A percentile compares a stretch with the other conserved stretches of the same genome.
Conservation (phyloP, 2,329 filamentous ascomycete species). For the Fusarium multiceps region DNA sequence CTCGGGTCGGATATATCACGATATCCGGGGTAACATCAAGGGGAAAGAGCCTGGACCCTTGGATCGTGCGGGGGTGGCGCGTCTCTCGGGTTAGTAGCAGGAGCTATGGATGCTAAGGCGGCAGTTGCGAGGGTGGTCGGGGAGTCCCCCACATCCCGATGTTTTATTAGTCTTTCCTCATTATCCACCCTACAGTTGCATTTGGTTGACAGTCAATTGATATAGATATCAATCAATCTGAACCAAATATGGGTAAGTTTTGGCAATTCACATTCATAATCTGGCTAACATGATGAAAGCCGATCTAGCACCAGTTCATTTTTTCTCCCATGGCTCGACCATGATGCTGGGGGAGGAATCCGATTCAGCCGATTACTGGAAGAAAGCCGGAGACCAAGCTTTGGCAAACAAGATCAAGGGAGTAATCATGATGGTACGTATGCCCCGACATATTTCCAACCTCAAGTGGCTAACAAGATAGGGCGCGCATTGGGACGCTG, state of each 20-base stretch:
- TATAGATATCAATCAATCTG: slow-evolving; percentile 2
- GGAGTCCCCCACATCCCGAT: slow-evolving; percentile 20
- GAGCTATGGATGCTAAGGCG: neutral
- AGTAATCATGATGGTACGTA: slow-evolving; percentile 38
- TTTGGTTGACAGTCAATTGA: neutral
- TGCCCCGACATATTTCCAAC: accelerated
- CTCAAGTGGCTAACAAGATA: neutral
- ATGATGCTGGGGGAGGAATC: slow-evolving; percentile 44
- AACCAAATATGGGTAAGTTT: slow-evolving; percentile 7
- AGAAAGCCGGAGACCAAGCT: slow-evolving; percentile 39
- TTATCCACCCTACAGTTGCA: neutral
- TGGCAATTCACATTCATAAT: accelerated
- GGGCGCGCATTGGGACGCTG: slow-evolving; percentile 71
- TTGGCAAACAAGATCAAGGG: slow-evolving; percentile 37
- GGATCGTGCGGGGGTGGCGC: slow-evolving; percentile 12
- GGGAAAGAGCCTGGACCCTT: neutral
- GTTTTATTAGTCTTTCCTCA: neutral
- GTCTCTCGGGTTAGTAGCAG: neutral
- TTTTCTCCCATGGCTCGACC: slow-evolving; percentile 44
- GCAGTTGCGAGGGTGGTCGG: neutral
- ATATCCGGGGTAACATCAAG: neutral
- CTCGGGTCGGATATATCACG: slow-evolving; percentile 18
- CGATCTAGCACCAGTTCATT: slow-evolving; percentile 34
- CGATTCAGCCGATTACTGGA: slow-evolving; percentile 38
- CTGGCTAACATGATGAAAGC: slow-evolving; percentile 15